Base-by-base conservation (phyloP, 768 basidiomycete species). In the Hygrophorus pudorinus region DNA sequence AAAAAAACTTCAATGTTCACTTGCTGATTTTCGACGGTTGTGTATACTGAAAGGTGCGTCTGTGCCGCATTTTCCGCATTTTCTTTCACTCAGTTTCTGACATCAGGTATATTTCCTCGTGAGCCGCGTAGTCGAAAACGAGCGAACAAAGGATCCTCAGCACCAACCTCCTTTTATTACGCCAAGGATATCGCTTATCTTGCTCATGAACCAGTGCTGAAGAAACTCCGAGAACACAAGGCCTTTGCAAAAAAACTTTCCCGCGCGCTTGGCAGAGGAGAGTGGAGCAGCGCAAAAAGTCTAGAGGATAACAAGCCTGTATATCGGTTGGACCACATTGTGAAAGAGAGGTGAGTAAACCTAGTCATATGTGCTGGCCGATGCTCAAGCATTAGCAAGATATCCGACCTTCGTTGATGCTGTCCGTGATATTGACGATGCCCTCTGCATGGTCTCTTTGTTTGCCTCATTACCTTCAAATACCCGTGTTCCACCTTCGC, bases 391-490 rank as follows among this genome's bases (percentile, higher is more conserved):
- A 45, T 38, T 20, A 30, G 17, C 33, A 41, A 96, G 94, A 59
- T 99, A 99, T 64, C 92, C 96, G 2, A 96, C 92, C 2, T 99
- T 99, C 65, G 75, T 89, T 43, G 91, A 97, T 57, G 92, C 96
- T 29, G 64, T 98, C 17, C 81, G 93, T 51, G 96, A 99, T 60
- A 87, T 98, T 53, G 93, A 97, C 62, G 96, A 99, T 57, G 93
- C 91, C 3, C 72, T 99, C 21, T 97, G 90, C 65, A 89, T 98
- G 79, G 73, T 88, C 47, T 87, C 87, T 60, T 73, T 99, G 30
- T 98, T 98, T 57, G 81, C 94, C 7, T 81, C 84, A 8, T 73
- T 99, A 11, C 94, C 94, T 30, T 85, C 89, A n/a, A 82, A 79
- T 53, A 71, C 79, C 48, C 79, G 83, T 24, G 71, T 98, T 17